Evolutionary conservation across 2,329 filamentous ascomycete genomes (phyloP).

Genomic region (Apiospora koreana): DNA sequence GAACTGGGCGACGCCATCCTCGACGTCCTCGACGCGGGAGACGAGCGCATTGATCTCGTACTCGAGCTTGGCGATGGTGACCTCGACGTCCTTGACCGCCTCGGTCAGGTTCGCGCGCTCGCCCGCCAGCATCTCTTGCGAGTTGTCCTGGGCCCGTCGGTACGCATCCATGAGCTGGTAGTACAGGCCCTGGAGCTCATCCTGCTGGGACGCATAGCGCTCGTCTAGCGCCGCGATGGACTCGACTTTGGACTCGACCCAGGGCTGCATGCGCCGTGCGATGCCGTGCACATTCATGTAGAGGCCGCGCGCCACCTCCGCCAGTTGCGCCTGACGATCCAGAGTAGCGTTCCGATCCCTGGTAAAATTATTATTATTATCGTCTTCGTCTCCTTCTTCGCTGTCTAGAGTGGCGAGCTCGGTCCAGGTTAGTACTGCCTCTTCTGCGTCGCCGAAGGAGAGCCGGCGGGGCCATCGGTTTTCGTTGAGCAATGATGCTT

Average conservation of each 20-base stretch:
- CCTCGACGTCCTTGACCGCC: conserved; percentile 75
- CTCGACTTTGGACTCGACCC: conserved; percentile 60
- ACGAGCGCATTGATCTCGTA: conserved; percentile 86
- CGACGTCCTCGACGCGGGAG: conserved; percentile 82
- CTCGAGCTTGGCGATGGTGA: conserved; percentile 80
- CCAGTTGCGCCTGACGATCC: conserved; percentile 27
- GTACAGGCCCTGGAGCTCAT: conserved; percentile 68
- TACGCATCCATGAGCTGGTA: conserved; percentile 71
- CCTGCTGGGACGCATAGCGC: conserved; percentile 61
- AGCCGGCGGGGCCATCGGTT: conserved; percentile 70
- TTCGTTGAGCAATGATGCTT: conserved; percentile 47
- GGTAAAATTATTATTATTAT: background rate
- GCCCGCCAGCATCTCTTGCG: conserved; percentile 67
- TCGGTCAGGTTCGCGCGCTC: conserved; percentile 71
- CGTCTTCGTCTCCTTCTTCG: conserved; percentile 32
- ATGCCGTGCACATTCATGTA: conserved; percentile 55
- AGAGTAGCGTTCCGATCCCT: conserved; percentile 3
- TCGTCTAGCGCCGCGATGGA: conserved; percentile 61
- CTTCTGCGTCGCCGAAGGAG: conserved; percentile 75
- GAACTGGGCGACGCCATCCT: conserved; percentile 78
- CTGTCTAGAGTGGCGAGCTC: conserved; percentile 47
- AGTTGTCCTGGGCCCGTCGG: conserved; percentile 65
- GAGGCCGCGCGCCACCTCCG: conserved; percentile 58
- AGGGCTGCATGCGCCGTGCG: conserved; percentile 55
- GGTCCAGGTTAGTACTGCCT: conserved; percentile 70